Percentiles rank a stretch among this genome's conserved stretches.
phyloP scores from a whole-genome alignment of 2,329 filamentous ascomycete species.

The Ilyonectria sp. region DNA sequence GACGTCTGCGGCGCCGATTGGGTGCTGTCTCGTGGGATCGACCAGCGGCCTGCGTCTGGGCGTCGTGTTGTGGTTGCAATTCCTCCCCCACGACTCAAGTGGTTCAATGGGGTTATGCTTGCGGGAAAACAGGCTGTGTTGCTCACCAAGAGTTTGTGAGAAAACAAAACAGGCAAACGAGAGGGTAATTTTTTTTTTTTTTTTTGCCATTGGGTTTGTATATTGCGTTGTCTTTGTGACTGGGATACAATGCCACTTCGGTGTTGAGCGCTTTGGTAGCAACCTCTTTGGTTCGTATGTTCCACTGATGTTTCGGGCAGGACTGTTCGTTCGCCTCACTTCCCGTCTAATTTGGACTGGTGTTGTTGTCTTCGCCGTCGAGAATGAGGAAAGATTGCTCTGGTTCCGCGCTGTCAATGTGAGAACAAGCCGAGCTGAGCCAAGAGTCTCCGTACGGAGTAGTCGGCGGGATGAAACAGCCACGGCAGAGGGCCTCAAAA shows the following conservation, averaged over 20 bases:
- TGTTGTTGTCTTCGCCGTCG: background rate
- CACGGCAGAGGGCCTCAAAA: background rate
- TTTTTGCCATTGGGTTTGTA: background rate
- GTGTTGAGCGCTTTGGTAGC: background rate
- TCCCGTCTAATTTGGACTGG: background rate
- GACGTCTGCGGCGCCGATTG: background rate
- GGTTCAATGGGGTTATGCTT: slow-evolving; percentile 3
- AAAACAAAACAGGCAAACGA: background rate
- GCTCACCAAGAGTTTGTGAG: background rate
- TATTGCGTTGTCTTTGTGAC: background rate
- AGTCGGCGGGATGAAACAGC: background rate
- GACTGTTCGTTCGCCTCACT: background rate
- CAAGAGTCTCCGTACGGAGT: background rate
- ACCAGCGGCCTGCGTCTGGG: background rate
- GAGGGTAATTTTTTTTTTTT: background rate
- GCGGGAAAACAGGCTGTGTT: background rate
- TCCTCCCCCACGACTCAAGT: slow-evolving; percentile 4
- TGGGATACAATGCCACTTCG: background rate
- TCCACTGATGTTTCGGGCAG: background rate
- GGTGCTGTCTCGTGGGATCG: background rate
- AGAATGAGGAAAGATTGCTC: background rate
- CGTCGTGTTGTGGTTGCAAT: slow-evolving; percentile 3
- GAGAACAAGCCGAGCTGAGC: background rate
- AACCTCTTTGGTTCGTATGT: background rate
- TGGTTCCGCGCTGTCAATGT: background rate